Conservation (phyloP, 495 filamentous ascomycete species). For the Articulospora tetracladia region DNA sequence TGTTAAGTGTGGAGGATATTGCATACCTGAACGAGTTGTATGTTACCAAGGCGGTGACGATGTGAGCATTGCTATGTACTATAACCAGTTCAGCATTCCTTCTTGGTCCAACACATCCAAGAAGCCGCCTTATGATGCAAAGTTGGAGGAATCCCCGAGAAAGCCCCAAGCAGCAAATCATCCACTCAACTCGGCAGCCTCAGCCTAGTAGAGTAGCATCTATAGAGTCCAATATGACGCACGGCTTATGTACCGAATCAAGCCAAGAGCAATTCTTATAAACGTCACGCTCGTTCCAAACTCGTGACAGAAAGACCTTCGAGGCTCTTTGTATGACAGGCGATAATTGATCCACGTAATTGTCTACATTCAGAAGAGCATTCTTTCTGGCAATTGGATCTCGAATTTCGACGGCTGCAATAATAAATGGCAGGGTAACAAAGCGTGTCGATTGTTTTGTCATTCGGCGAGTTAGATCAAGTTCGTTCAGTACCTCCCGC, state of each 20-base stretch:
- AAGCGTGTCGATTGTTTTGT: slow-evolving; percentile 22
- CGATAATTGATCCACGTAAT: slow-evolving; percentile 10
- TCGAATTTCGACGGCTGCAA: slow-evolving; percentile 23
- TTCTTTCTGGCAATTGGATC: not conserved
- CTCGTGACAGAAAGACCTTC: slow-evolving; percentile 9
- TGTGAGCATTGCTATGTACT: no score
- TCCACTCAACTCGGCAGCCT: no score
- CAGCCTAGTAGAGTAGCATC: no score
- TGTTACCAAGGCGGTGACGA: slow-evolving; percentile 2
- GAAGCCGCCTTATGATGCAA: no score
- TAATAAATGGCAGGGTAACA: slow-evolving; percentile 21
- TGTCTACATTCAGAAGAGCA: slow-evolving; percentile 5
- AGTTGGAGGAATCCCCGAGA: no score
- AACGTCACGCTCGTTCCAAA: slow-evolving; percentile 12
- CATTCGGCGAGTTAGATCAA: slow-evolving; percentile 19
- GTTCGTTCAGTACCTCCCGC: slow-evolving; percentile 21
- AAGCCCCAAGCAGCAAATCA: no score
- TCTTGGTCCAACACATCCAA: no score
- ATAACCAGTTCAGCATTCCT: no score
- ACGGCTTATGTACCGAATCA: slow-evolving; percentile 11
- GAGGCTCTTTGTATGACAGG: slow-evolving; percentile 9
- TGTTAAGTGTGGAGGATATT: slow-evolving; percentile 52
- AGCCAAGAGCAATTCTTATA: slow-evolving; percentile 6
- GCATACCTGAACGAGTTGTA: slow-evolving; percentile 59
- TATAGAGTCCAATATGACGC: slow-evolving; percentile 3